Conservation (phyloP, 2,329 filamentous ascomycete genomes). For the Calycina herbarum region DNA sequence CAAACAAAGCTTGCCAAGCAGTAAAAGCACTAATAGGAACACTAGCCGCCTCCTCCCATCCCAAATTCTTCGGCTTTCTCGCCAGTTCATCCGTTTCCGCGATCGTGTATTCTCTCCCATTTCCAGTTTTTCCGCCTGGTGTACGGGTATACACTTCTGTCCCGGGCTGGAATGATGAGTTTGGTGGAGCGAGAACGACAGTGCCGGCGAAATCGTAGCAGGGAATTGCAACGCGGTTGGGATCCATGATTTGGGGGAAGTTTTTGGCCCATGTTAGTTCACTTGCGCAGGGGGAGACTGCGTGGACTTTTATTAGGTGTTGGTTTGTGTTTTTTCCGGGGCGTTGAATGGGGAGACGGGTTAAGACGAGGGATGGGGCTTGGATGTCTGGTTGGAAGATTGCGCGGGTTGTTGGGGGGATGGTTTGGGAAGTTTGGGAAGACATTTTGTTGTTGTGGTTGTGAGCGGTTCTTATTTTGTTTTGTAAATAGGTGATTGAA, state of each 20-base stretch:
- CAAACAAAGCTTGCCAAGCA: background rate
- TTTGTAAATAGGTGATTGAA: too few species aligned
- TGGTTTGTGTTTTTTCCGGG: background rate
- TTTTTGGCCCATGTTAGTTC: background rate
- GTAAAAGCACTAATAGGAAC: slow-evolving; percentile 1
- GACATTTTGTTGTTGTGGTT: background rate
- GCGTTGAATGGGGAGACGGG: background rate
- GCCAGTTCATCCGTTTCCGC: background rate
- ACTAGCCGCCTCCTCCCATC: background rate
- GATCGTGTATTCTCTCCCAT: background rate
- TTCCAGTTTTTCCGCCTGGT: background rate
- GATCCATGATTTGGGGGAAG: background rate
- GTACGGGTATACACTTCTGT: background rate
- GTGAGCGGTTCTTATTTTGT: too few species aligned
- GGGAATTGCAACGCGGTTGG: background rate
- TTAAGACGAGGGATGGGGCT: background rate
- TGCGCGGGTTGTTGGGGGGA: background rate
- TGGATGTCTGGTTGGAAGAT: slow-evolving; percentile 3
- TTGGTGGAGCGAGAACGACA: background rate
- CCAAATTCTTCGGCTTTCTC: background rate
- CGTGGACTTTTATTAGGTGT: slow-evolving; percentile 1
- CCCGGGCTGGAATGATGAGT: background rate
- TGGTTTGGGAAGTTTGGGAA: background rate
- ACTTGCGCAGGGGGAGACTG: background rate
- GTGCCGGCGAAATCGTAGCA: background rate